Evolutionary conservation across 768 basidiomycete species (phyloP).

Genomic region (Amanita muscaria): DNA sequence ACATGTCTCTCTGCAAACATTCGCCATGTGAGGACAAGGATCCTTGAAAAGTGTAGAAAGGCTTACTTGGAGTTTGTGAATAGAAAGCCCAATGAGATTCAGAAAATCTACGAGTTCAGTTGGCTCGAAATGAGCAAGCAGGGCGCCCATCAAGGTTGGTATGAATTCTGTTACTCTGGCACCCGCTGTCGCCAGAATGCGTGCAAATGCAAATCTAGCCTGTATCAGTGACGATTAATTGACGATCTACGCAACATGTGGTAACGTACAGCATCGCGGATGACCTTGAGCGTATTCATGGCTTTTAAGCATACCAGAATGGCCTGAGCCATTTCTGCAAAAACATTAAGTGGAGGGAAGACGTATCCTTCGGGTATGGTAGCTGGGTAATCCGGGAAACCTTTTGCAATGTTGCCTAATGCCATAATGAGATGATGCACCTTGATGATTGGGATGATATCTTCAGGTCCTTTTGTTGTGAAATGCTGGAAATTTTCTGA

Average conservation of each 20-base stretch:
- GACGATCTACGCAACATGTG: background rate
- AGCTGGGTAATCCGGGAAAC: slow-evolving; percentile 87
- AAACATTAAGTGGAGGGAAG: slow-evolving; percentile 67
- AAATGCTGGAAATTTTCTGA: slow-evolving; percentile 46
- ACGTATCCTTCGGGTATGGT: slow-evolving; percentile 58
- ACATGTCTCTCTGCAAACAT: slow-evolving; percentile 61
- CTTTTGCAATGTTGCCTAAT: slow-evolving; percentile 89
- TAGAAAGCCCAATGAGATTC: slow-evolving; percentile 85
- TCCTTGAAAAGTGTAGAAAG: slow-evolving; percentile 2
- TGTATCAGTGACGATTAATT: slow-evolving; percentile 21
- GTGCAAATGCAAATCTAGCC: slow-evolving; percentile 90
- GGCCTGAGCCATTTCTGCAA: slow-evolving; percentile 78
- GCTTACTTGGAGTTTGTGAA: slow-evolving; percentile 82
- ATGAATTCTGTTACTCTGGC: slow-evolving; percentile 81
- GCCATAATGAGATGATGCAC: slow-evolving; percentile 94
- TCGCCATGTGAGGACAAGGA: slow-evolving; percentile 1
- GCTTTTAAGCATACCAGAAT: slow-evolving; percentile 81
- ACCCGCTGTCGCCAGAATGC: slow-evolving; percentile 85
- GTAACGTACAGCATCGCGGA: slow-evolving; percentile 81
- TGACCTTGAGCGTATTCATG: slow-evolving; percentile 78
- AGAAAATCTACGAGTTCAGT: slow-evolving; percentile 92
- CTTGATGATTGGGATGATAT: slow-evolving; percentile 72
- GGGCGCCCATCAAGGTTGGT: slow-evolving; percentile 79
- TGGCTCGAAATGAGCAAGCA: slow-evolving; percentile 89
- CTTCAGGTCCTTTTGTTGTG: slow-evolving; percentile 46